phyloP scores from a whole-genome alignment of 2,329 filamentous ascomycete species.

The Fusarium algeriense region DNA sequence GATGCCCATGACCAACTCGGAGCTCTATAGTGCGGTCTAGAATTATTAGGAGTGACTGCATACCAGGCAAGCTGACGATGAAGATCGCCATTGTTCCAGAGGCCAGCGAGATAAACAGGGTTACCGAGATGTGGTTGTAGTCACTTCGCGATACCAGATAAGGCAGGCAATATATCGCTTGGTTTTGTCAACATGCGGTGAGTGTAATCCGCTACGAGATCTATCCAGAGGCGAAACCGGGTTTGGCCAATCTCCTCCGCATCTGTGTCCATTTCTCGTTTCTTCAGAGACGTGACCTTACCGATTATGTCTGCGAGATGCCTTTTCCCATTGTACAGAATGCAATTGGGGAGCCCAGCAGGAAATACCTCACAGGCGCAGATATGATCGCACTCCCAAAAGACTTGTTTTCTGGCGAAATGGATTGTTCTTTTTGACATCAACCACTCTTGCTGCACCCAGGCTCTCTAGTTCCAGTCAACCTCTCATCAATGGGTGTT shows the following conservation, averaged over 20 bases:
- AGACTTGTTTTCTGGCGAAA: neutral
- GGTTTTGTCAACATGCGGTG: accelerated
- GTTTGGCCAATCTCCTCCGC: too few relatives aligned
- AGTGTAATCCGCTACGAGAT: neutral
- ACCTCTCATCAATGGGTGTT: accelerated
- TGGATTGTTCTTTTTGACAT: neutral
- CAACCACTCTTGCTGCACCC: neutral
- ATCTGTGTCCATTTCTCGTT: neutral
- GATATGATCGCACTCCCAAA: neutral
- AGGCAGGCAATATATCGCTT: neutral
- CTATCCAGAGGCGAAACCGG: neutral
- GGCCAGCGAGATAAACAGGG: neutral
- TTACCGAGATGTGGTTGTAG: neutral
- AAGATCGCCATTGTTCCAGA: neutral
- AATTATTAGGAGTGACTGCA: neutral
- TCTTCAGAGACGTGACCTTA: accelerated
- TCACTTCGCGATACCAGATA: neutral
- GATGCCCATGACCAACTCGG: neutral
- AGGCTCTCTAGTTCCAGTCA: neutral
- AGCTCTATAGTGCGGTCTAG: neutral
- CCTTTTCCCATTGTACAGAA: accelerated
- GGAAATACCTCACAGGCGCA: neutral
- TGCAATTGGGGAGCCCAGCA: accelerated
- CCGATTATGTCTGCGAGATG: neutral
- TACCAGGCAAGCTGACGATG: neutral